Base-by-base conservation (phyloP, 139 green algal genomes). In the Picochlorum sp. region DNA sequence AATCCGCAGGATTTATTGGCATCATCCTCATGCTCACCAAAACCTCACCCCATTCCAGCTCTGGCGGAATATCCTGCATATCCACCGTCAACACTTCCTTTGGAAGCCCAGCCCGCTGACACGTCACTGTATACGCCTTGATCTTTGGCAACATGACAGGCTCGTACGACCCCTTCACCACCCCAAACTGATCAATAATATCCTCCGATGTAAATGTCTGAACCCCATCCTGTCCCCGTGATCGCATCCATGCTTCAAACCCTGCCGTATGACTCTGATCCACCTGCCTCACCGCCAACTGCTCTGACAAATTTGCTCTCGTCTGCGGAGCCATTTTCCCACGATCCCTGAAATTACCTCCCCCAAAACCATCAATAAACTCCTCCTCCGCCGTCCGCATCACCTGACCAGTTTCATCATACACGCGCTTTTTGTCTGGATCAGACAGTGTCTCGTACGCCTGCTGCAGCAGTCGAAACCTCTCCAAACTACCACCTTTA, bases 171-270 rank as follows among this genome's bases (percentile, higher is more conserved):
- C 70, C 68, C 16, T 84, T 84, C 1, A 77, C 73, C n/a, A 96
- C 86, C 3, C 89, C 88, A 75, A 83, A 93, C 64, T 84, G 52
- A 11, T 74, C 71, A 4, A 79, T 63, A 13, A 78, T 66, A 20
- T 78, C 71, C 14, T 95, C 89, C 11, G 75, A 68, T 21, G 82
- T 91, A 72, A 85, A 92, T 2, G 90, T 54, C 37, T 72, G 60
- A 9, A 63, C 54, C 16, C 57, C 72, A 1, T 38, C 41, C 0
- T 73, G 57, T 11, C 87, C 88, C 1, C 90, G 68, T 0, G 82
- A 62, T 4, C 89, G 66, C 83, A 96, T 80, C 83, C 82, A 96
- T 15, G 89, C 89, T 78, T 90, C 86, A 64, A 92, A 92, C 16
- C 81, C 81, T 11, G 85, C 72, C 4, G 80, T 86, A 67, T 93